Conservation (phyloP, 2,329 filamentous ascomycete species). For the Zymoseptoria tritici region DNA sequence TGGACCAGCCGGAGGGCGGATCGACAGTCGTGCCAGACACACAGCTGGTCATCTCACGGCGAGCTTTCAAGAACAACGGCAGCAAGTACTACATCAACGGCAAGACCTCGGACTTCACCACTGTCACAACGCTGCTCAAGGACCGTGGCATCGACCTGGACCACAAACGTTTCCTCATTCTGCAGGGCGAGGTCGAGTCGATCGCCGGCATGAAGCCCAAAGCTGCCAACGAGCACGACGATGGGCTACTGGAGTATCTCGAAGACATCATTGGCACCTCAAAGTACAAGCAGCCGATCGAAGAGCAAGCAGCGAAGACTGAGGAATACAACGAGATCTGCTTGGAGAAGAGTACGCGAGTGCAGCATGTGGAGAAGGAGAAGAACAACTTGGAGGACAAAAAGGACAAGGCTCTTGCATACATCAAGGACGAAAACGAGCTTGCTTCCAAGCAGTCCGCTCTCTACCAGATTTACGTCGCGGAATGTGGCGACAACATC, state of each 20-base stretch:
- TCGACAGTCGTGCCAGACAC: conserved; percentile 75
- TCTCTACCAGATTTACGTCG: conserved; percentile 84
- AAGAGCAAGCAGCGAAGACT: conserved; percentile 83
- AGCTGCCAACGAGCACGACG: conserved; percentile 88
- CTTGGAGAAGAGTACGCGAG: conserved; percentile 86
- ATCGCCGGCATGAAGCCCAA: conserved; percentile 99
- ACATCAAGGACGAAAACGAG: conserved; percentile 88
- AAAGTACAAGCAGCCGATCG: conserved; percentile 95
- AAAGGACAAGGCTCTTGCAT: conserved; percentile 88
- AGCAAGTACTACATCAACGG: conserved; percentile 98
- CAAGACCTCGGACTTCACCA: conserved; percentile 83
- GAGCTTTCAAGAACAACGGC: conserved; percentile 94
- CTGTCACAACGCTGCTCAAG: conserved; percentile 77
- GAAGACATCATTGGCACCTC: conserved; percentile 99
- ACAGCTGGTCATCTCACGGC: conserved; percentile 77
- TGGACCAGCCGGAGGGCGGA: conserved; percentile 72
- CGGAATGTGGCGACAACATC: conserved; percentile 83
- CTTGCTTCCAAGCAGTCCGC: conserved; percentile 81
- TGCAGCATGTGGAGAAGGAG: conserved; percentile 97
- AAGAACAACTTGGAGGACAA: conserved; percentile 89
- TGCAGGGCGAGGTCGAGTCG: conserved; percentile 96
- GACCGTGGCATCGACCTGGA: conserved; percentile 90
- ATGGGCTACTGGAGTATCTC: conserved; percentile 90
- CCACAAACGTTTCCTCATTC: conserved; percentile 94
- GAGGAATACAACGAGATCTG: conserved; percentile 92